A percentile compares a stretch with the other conserved stretches of the same genome.
These are phyloP conservation scores for Colletotrichum siamense DNA, from an alignment of 2,329 filamentous ascomycete species.

Conservation along the genomic window DNA sequence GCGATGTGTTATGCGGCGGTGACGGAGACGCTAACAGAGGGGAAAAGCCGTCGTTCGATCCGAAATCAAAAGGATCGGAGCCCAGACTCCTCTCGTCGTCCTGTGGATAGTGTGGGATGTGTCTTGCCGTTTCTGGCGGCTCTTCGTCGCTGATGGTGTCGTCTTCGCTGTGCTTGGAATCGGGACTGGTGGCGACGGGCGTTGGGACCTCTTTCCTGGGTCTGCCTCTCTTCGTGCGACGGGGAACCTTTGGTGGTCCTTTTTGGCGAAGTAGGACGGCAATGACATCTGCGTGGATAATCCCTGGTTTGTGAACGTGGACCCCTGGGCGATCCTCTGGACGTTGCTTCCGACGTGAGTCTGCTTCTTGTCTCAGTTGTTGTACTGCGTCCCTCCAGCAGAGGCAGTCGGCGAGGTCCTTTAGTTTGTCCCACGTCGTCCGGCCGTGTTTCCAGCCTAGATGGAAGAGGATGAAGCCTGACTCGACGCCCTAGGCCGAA, in stretches of 20 bases:
- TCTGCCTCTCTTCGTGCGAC: background rate
- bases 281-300: background rate
- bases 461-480: background rate
- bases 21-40: background rate
- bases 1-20: background rate
- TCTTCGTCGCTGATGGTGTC: fast-evolving
- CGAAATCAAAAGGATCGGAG: background rate
- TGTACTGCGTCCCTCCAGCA: background rate
- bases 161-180: no score
- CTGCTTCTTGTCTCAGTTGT: background rate
- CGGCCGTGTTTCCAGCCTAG: background rate
- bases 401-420: background rate
- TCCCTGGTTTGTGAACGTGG: background rate
- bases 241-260: background rate
- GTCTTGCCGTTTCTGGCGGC: background rate
- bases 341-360: background rate
- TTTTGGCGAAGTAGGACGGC: background rate
- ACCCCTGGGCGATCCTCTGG: background rate
- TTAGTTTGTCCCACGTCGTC: background rate
- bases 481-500: background rate
- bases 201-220: background rate
- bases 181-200: no score
- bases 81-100: background rate
- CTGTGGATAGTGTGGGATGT: fast-evolving
- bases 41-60: background rate